Conservation (phyloP, 768 basidiomycete species). For the Amanita rubescens region DNA sequence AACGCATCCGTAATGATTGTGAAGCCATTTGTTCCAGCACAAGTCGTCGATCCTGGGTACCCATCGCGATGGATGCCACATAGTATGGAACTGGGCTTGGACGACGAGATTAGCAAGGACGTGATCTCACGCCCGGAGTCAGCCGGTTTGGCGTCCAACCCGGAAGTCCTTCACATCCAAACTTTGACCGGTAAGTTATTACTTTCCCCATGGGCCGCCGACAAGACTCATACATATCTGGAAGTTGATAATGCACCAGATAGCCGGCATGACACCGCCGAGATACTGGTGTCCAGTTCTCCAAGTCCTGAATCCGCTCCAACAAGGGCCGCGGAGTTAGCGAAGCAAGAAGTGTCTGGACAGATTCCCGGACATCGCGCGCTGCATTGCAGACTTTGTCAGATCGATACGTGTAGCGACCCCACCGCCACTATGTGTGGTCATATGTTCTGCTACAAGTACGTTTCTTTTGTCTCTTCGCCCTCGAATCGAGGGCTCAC, state of each 20-base stretch:
- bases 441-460: conserved; percentile 56
- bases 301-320: neutral
- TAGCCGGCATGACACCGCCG: neutral
- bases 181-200: neutral
- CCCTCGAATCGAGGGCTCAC: neutral
- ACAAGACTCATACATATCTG: neutral
- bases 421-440: conserved; percentile 57
- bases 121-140: neutral
- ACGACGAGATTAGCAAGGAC: neutral
- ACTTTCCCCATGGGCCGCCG: neutral
- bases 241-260: neutral
- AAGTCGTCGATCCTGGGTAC: neutral
- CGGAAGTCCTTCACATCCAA: neutral
- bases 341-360: neutral
- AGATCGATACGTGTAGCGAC: conserved; percentile 40
- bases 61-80: neutral
- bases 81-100: too few species aligned
- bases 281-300: too few species aligned
- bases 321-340: neutral
- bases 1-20: neutral
- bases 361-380: conserved; percentile 5
- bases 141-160: neutral
- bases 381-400: conserved; percentile 46
- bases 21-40: neutral
- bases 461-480: conserved; percentile 14